Evolutionary conservation across 75 land plant species (phyloP).

Genomic region (Sequoiadendron giganteum): DNA sequence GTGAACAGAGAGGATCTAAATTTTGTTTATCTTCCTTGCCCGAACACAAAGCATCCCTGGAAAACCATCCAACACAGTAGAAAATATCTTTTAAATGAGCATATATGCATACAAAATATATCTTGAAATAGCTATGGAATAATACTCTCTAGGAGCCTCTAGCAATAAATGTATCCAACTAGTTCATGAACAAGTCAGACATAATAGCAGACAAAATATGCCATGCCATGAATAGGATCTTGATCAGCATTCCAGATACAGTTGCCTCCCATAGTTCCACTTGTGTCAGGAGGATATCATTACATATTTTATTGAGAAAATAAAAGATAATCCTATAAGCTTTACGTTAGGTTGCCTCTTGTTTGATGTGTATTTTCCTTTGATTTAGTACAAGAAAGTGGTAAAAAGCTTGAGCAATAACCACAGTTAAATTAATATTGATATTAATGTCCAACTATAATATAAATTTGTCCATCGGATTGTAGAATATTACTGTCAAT

Average conservation of each 20-base stretch:
- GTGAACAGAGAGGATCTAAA: background rate
- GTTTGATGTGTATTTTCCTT: background rate
- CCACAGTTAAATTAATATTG: background rate
- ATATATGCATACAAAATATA: background rate
- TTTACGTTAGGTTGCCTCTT: background rate
- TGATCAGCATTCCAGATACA: background rate
- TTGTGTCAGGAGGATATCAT: background rate
- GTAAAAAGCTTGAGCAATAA: background rate
- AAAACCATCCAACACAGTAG: background rate
- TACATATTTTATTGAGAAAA: background rate
- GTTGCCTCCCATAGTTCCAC: background rate
- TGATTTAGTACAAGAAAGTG: background rate
- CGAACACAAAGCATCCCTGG: background rate
- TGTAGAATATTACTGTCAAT: background rate
- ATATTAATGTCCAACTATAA: background rate
- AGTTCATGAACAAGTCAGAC: background rate
- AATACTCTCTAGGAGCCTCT: slow-evolving; percentile 2
- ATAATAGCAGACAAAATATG: background rate
- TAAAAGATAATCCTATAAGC: background rate
- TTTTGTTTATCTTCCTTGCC: background rate
- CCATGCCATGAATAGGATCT: background rate
- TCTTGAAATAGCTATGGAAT: background rate
- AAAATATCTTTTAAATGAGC: background rate
- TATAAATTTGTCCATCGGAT: background rate
- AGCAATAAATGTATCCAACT: background rate